phyloP scores from a whole-genome alignment of 2,329 filamentous ascomycete genomes.

The Fusarium coicis region DNA sequence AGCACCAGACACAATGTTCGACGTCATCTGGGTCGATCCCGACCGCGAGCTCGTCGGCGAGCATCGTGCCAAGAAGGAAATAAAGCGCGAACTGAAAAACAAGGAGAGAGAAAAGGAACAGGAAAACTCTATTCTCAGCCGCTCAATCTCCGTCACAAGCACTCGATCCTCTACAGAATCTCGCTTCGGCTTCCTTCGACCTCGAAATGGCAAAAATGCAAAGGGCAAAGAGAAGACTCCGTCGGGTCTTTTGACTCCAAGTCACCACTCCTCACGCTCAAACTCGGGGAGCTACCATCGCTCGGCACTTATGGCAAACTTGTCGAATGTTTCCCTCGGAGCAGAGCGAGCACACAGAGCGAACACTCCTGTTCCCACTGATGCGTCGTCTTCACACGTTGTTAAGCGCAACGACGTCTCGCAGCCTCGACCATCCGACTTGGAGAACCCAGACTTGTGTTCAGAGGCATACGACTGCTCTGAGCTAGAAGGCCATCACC shows the following conservation, averaged over 20 bases:
- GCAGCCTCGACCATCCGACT: conserved; percentile 2
- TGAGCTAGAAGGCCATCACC: conserved; percentile 23
- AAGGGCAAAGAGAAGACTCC: conserved; percentile 34
- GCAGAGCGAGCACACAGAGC: not conserved
- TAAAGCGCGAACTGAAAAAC: conserved; percentile 47
- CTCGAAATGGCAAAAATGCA: conserved; percentile 46
- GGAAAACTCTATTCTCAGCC: conserved; percentile 40
- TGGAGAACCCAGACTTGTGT: conserved; percentile 17
- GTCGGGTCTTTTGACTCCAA: conserved; percentile 42
- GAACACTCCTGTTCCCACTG: not conserved
- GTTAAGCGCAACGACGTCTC: conserved; percentile 25
- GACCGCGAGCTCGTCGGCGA: conserved; percentile 64
- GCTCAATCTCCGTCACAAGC: conserved; percentile 57
- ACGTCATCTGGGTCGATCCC: conserved; percentile 68
- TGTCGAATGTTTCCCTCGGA: conserved; percentile 31
- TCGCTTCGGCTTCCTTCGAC: conserved; percentile 57
- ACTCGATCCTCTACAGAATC: conserved; percentile 55
- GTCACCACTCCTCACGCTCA: conserved; percentile 42
- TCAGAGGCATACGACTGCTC: conserved; percentile 36
- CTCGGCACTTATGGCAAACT: conserved; percentile 26
- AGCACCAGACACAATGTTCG: conserved; percentile 60
- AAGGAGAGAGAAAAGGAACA: conserved; percentile 30
- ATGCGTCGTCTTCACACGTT: conserved; percentile 24
- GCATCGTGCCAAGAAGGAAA: conserved; percentile 61
- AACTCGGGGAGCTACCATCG: conserved; percentile 40